Evolutionary conservation across 805 yeast genomes (phyloP).

Genomic region (Candida namnaoensis): DNA sequence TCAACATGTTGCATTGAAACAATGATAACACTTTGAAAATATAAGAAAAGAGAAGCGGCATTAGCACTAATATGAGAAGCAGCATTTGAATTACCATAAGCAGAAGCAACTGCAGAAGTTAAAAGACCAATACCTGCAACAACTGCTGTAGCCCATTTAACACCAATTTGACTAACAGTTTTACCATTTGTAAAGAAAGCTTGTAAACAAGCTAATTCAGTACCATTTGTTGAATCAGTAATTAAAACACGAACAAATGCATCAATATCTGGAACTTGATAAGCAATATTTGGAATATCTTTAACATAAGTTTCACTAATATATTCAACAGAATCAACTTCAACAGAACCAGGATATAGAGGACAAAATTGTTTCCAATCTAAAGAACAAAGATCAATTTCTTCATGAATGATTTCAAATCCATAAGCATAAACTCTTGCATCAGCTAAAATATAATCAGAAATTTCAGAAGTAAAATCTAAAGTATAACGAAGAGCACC

Average conservation of each 20-base stretch:
- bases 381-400: slow-evolving; percentile 51
- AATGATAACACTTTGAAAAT: slow-evolving; percentile 84
- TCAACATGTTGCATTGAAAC: slow-evolving; percentile 81
- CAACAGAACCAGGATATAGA: slow-evolving; percentile 70
- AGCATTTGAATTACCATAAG: slow-evolving; percentile 82
- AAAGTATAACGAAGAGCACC: slow-evolving; percentile 60
- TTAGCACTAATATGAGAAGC: slow-evolving; percentile 87
- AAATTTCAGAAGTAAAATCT: slow-evolving; percentile 59
- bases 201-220: slow-evolving; percentile 63
- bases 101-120: slow-evolving; percentile 71
- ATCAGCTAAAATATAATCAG: slow-evolving; percentile 59
- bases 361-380: slow-evolving; percentile 90
- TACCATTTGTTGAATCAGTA: slow-evolving; percentile 24
- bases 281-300: slow-evolving; percentile 78
- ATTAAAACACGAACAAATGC: slow-evolving; percentile 58
- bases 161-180: slow-evolving; percentile 72
- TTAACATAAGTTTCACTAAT: slow-evolving; percentile 38
- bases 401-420: slow-evolving; percentile 50
- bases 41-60: slow-evolving; percentile 72
- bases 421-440: slow-evolving; percentile 83
- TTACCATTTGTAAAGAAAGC: slow-evolving; percentile 69
- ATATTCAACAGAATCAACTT: slow-evolving; percentile 63
- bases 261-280: slow-evolving; percentile 79
- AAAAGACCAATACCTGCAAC: slow-evolving; percentile 83
- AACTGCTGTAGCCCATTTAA: slow-evolving; percentile 91